These are phyloP conservation scores for Cryptococcus sp. DNA, from an alignment of 1,284 basidiomycete genomes.

Conservation along the genomic window DNA sequence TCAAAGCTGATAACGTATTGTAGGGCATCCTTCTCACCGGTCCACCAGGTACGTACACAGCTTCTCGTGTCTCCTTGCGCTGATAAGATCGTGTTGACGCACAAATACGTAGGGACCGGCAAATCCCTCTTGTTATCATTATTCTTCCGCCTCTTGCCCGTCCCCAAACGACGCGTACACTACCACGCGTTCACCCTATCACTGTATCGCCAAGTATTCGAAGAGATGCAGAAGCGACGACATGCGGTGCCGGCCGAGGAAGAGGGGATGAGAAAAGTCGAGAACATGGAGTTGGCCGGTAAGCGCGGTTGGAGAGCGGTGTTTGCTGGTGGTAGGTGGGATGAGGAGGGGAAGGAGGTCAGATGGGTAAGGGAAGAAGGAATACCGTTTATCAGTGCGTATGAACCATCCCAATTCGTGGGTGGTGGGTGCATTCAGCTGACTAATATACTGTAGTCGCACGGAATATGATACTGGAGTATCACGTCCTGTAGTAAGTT, in stretches of 20 bases:
- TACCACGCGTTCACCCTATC: conserved; percentile 69
- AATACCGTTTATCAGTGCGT: conserved; percentile 51
- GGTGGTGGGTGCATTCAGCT: background rate
- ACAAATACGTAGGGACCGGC: conserved; percentile 52
- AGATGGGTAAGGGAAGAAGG: conserved; percentile 44
- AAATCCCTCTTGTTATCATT: conserved; percentile 67
- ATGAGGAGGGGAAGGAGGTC: conserved; percentile 33
- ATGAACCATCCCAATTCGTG: too few relatives aligned
- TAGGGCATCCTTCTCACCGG: conserved; percentile 58
- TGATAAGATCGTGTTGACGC: background rate
- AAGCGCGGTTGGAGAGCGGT: conserved; percentile 49
- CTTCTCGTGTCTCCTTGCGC: too few relatives aligned
- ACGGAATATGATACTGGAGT: conserved; percentile 50
- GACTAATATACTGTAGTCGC: conserved; percentile 40
- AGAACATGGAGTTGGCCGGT: conserved; percentile 47
- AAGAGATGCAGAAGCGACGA: conserved; percentile 41
- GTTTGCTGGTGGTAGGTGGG: conserved; percentile 54
- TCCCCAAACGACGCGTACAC: conserved; percentile 65
- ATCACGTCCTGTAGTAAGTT: conserved; percentile 55
- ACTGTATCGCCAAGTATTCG: conserved; percentile 62
- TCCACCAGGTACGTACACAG: conserved; percentile 46
- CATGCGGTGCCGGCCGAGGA: conserved; percentile 13
- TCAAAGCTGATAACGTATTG: conserved; percentile 4
- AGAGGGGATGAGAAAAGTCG: conserved; percentile 49
- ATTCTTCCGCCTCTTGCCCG: conserved; percentile 64